Evolutionary conservation across 2,329 filamentous ascomycete genomes (phyloP).

Genomic region (Botrytis galanthina): DNA sequence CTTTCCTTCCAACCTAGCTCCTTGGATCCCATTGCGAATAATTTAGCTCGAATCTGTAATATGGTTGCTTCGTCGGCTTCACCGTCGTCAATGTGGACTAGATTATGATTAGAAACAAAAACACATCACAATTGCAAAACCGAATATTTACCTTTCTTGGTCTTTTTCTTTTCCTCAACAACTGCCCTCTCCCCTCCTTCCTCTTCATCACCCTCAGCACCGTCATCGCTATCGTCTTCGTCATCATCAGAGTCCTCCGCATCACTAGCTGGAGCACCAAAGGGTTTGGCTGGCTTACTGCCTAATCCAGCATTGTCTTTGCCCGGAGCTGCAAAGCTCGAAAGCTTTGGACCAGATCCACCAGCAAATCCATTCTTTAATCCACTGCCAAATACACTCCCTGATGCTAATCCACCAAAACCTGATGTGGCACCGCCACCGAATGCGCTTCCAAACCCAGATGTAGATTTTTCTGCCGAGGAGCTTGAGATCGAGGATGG

Average conservation of each 20-base stretch:
- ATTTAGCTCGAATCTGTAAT: conserved; percentile 74
- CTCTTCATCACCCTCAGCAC: conserved; percentile 45
- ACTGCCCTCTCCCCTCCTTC: conserved; percentile 49
- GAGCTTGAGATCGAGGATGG: conserved; percentile 40
- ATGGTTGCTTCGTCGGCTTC: conserved; percentile 79
- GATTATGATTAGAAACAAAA: not conserved
- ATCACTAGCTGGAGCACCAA: conserved; percentile 72
- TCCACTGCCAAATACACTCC: conserved; percentile 44
- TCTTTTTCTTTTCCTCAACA: conserved; percentile 62
- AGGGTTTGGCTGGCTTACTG: conserved; percentile 66
- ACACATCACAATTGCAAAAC: not conserved
- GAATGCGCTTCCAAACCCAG: conserved; percentile 38
- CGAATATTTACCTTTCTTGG: conserved; percentile 59
- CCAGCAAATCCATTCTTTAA: conserved; percentile 44
- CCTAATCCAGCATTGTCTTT: conserved; percentile 46
- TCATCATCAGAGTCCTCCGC: conserved; percentile 50
- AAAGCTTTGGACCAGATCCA: conserved; percentile 47
- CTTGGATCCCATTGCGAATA: conserved; percentile 70
- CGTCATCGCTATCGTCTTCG: conserved; percentile 44
- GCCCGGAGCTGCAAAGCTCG: conserved; percentile 68
- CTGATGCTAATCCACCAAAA: conserved; percentile 41
- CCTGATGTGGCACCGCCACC: conserved; percentile 28
- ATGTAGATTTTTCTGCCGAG: conserved; percentile 38
- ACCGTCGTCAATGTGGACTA: conserved; percentile 72
- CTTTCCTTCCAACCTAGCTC: conserved; percentile 80